A percentile compares a stretch with the other conserved stretches of the same genome.
These are phyloP conservation scores for Penicillium argentinense DNA, from an alignment of 495 filamentous ascomycete species.

Conservation along the genomic window DNA sequence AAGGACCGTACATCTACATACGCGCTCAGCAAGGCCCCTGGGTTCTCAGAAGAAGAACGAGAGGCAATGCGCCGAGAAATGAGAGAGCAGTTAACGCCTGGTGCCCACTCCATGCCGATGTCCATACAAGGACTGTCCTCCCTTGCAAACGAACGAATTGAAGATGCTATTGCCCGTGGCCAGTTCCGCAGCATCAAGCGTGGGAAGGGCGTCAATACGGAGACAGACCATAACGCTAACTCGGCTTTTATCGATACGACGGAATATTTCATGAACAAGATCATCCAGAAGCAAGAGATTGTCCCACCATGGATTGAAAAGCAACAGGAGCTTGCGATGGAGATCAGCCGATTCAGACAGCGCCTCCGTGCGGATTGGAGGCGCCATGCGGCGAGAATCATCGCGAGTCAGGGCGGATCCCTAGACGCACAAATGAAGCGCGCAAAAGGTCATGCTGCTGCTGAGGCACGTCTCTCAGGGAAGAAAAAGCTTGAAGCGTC, in stretches of 20 bases:
- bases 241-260: conserved; percentile 95
- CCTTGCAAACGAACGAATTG: conserved; percentile 90
- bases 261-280: conserved; percentile 98
- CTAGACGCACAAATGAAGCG: conserved; percentile 73
- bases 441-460: conserved; percentile 71
- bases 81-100: conserved; percentile 74
- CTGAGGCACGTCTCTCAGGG: conserved; percentile 58
- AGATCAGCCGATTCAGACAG: conserved; percentile 67
- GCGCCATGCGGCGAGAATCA: conserved; percentile 76
- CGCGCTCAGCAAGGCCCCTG: conserved; percentile 55
- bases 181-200: conserved; percentile 87
- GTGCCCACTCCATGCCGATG: conserved; percentile 71
- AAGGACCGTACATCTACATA: conserved; percentile 78
- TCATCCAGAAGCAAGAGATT: conserved; percentile 87
- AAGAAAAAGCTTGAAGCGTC: conserved; percentile 46
- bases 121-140: conserved; percentile 76
- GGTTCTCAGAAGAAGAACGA: conserved; percentile 66
- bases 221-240: conserved; percentile 76
- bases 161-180: conserved; percentile 87
- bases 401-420: conserved; percentile 75
- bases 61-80: conserved; percentile 69
- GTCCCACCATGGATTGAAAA: conserved; percentile 80
- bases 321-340: conserved; percentile 82
- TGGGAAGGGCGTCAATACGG: conserved; percentile 66
- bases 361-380: conserved; percentile 83